Base-by-base conservation (phyloP, 768 basidiomycete genomes). In the Kwoniella europaea region DNA sequence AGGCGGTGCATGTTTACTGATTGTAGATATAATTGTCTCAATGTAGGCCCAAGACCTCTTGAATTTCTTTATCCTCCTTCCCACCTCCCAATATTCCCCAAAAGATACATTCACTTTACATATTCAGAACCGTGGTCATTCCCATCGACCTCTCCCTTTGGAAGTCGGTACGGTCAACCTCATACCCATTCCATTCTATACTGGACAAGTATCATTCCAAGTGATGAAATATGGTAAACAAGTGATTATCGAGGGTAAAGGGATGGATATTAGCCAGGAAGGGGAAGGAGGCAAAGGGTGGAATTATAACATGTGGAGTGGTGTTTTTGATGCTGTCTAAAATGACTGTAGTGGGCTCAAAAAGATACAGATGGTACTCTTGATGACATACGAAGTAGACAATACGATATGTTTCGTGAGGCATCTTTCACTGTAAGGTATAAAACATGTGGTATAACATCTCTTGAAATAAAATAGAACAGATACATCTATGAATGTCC, bases 271-370 rank as follows among this genome's bases (percentile, higher is more conserved):
- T 1, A 35, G 35, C 35, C 35, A 35, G 4, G 35, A 35, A 2
- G 42, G 3, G 24, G 46, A 44, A 22, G 64, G 54, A 27, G 54
- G 54, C 27, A 27, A 27, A 10, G 53, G 58, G 46, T 83, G 77
- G 57, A 83, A 83, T 64, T 83, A 78, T 71, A 83, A 83, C 63
- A 73, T 80, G 57, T 83, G 82, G 82, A 80, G 70, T 22, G 82
- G 80, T 10, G 52, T 65, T 10, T 82, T 56, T 63, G 50, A 63
- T 54, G 52, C 63, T 3, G 53, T 35, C 16, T 59, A 1, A 35
- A 35, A 7, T 35, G 35, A 35, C 0, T 0, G 35, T 35, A 35
- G 6, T 9, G 7, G 7, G 7, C 7, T 9, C 1, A 35, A 0
- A 1, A 7, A 9, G 6, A 1, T 6, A 6, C 1, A 35, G 0